Base-by-base conservation (phyloP, 1,284 basidiomycete genomes). In the Boletus semigastroideus region DNA sequence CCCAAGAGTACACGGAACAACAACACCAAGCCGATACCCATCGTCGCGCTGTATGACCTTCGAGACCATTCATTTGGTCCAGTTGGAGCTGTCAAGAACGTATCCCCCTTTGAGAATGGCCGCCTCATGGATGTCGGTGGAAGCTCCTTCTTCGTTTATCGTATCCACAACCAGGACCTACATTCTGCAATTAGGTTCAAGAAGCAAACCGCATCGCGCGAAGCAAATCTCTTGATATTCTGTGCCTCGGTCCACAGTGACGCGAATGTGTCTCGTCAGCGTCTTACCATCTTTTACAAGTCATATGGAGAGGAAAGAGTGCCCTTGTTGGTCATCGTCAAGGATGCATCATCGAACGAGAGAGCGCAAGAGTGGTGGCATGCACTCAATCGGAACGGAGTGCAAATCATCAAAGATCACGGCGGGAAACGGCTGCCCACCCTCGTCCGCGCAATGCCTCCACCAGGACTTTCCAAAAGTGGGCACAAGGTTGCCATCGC, bases 241-340 rank as follows among this genome's bases (percentile, higher is more conserved):
- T 67, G 66, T 10, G 43, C 51, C 2, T 64, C 64, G 9, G 11
- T 54, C 14, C 49, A 52, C 22, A 36, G 33, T 14, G 50, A 57
- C 20, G 33, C 50, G 0, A 16, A 22, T 5, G 48, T 25, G 3
- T 46, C 52, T 19, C 67, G 60, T 8, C 53, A 14, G 47, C 48
- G 52, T 19, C 63, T 55, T 1, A 40, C 48, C 3, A 34, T 52
- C 8, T 66, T 66, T 31, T 61, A 51, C 14, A 28, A 27, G 14
- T 56, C 67, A 4, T 66, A 65, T 13, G 60, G 64, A 5, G 64
- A 67, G 38, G 60, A 67, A 10, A 63, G 48, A 19, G 58, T 64
- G 2, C 64, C 64, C 4, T 17, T 66, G 42, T 16, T 69, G 42
- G 53, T 66, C 42, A 46, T 66, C 38, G 64, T 67, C 37, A 51